Base-by-base conservation (phyloP, 1,284 basidiomycete genomes). In the Phylloporus sp. region DNA sequence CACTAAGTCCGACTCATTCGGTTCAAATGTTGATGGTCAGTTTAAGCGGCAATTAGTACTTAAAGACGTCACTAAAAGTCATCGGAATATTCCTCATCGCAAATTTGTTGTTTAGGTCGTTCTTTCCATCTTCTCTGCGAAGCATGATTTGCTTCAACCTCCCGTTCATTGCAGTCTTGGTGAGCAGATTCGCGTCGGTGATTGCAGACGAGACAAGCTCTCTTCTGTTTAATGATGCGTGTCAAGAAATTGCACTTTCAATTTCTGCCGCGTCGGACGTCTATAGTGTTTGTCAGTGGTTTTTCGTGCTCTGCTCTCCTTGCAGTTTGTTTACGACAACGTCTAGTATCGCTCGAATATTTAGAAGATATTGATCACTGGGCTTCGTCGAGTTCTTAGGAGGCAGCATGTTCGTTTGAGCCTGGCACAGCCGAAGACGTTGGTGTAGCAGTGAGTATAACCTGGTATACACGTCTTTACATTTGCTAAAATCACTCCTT, bases 401-500 rank as follows among this genome's bases (percentile, higher is more conserved):
- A 3, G 1, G 52, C 68, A 58, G 35, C 60, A 1, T 69, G 62
- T n/a, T 60, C 62, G 11, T 69, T 69, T 25, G 67, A 69, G 41
- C 62, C 60, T 35, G 60, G 68, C n/a, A 67, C 41, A 32, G 49
- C 60, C 5, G 65, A 60, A 23, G 67, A 68, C 5, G 60, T 68
- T 12, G 41, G 47, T 23, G 60, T 45, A n/a, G 65, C 67, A n/a
- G 67, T 56, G 45, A 53, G 60, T 29, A 23, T 7, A 32, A 27
- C 39, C 25, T 57, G 49, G 8, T 20, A 39, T 19, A n/a, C 15
- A 12, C 14, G 6, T 43, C 14, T 25, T 27, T 6, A 11, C 35
- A 19, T n/a, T 25, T 15, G 29, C 59, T 49, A 12, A 57, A 63
- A 39, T 8, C 5, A 35, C 27, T 58, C n/a, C n/a, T n/a, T n/a